A percentile compares a stretch with the other conserved stretches of the same genome.
These are phyloP conservation scores for Fusarium beomiforme DNA, from an alignment of 2,329 filamentous ascomycete species.

Conservation along the genomic window DNA sequence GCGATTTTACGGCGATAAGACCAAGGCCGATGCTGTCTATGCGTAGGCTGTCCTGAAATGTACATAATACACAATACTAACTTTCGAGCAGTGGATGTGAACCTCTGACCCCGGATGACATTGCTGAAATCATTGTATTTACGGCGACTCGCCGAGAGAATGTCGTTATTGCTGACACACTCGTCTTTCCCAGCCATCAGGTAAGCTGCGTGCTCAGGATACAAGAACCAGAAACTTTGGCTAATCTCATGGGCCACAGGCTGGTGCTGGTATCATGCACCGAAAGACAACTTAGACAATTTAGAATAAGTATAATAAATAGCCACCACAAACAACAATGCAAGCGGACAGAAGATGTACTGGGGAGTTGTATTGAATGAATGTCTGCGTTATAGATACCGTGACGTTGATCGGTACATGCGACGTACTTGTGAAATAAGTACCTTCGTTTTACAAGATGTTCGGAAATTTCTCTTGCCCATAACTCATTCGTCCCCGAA, in stretches of 20 bases:
- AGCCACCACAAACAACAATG: neutral
- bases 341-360: neutral
- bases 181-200: slow-evolving; percentile 92
- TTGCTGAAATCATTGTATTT: slow-evolving; percentile 91
- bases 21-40: slow-evolving; percentile 91
- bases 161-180: slow-evolving; percentile 86
- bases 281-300: slow-evolving; percentile 34
- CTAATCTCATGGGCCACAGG: slow-evolving; percentile 36
- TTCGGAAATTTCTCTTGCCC: slow-evolving; percentile 57
- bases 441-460: slow-evolving; percentile 37
- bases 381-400: neutral
- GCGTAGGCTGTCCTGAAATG: slow-evolving; percentile 62
- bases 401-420: neutral
- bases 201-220: slow-evolving; percentile 53
- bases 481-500: slow-evolving; percentile 46
- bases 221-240: neutral
- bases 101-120: slow-evolving; percentile 87
- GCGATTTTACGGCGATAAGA: slow-evolving; percentile 87
- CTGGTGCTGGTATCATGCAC: slow-evolving; percentile 48
- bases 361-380: neutral
- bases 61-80: neutral
- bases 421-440: neutral
- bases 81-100: slow-evolving; percentile 71
- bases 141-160: slow-evolving; percentile 86
- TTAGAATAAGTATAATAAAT: neutral